Evolutionary conservation across 768 basidiomycete species (phyloP), one percentile per base, ranked within the genome.

Genomic region (Neoboletus magnificus): DNA sequence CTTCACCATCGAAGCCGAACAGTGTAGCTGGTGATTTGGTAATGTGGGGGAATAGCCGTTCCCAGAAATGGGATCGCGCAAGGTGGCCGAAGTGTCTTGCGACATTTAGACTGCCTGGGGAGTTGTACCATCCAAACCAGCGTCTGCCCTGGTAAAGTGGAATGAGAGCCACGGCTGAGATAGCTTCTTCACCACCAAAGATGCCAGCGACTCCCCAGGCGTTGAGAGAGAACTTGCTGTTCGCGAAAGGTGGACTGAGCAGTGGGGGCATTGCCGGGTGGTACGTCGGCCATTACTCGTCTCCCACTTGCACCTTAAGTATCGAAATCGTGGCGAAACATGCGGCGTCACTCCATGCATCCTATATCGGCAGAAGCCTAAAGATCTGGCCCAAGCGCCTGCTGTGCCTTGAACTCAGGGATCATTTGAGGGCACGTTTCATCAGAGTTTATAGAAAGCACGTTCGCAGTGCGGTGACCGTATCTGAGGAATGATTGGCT

Each of bases 41-140:
- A 10, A 50, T 50, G 11, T 66, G 60, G 15, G 70, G 68, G 51
- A 65, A 70, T 7, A 70, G 16, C 4, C 54, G 59, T 43, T 56
- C 42, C 68, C 68, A 71, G 42, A 33, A 11, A 33, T 33, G 58
- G 25, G 65, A 63, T 13, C 54, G 56, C 3, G 71, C 67, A 23
- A 72, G 62, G n/a, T 58, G 50, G 10, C 65, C 68, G 20, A 73
- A 68, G 20, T 59, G 58, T 43, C 60, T 65, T 18, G 73, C 72
- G 13, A 73, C 59, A 25, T 55, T 50, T 32, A 66, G 61, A 48
- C 68, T 69, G 22, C 72, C 73, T 0, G 72, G 73, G 11, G 70
- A 60, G 37, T 73, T 73, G 47, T 72, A 73, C 70, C 70, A 73
- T 25, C 72, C 70, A 11, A 74, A 54, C 66, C 66, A 73, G 11